Base-by-base conservation (phyloP, 176 grass and related monocot genomes). In the Canna indica region DNA sequence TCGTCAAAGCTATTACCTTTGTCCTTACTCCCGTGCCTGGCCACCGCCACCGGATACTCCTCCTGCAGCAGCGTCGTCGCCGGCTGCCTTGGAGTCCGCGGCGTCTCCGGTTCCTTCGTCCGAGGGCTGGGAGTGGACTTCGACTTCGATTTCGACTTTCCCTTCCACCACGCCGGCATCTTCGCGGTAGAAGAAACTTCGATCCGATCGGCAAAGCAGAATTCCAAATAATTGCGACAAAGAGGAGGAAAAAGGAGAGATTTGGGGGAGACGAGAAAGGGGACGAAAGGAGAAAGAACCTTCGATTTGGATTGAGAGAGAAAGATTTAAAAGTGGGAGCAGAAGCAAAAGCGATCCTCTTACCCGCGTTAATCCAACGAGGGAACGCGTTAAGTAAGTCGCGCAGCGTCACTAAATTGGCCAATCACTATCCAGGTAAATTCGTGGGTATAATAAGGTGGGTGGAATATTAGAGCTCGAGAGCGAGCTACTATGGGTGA, bases 1-100 rank as follows among this genome's bases (percentile, higher is more conserved):
- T 85, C 89, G 64, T 88, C 89, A 71, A 91, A 91, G 77, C 89
- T 88, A 68, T 33, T 73, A 11, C 66, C 65, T 73, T 87, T 87
- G 70, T 60, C 72, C 36, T 39, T 45, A 24, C 7, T 33, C 48
- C 2, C 64, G 10, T 59, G 28, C 33, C 52, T 29, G 17, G 1
- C 34, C 2, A 8, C 38, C 50, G 15, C 24, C 32, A 44, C 5
- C 52, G 9, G 16, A 52, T 58, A 59, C 18, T 47, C 61, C 20
- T 52, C n/a, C 71, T 10, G 47, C 25, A n/a, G 18, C 6, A 17
- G 45, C 33, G 7, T 50, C 47, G 3, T 36, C 65, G 24, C 48
- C 64, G 16, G 34, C 39, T 15, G 24, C 58, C 71, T 1, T 9
- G 34, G 27, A 26, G 27, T 70, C 68, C 16, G 2, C 63, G 33